Evolutionary conservation across 2,329 filamentous ascomycete genomes (phyloP), one percentile per base, ranked within the genome.

Genomic region (Clonostachys byssicola): DNA sequence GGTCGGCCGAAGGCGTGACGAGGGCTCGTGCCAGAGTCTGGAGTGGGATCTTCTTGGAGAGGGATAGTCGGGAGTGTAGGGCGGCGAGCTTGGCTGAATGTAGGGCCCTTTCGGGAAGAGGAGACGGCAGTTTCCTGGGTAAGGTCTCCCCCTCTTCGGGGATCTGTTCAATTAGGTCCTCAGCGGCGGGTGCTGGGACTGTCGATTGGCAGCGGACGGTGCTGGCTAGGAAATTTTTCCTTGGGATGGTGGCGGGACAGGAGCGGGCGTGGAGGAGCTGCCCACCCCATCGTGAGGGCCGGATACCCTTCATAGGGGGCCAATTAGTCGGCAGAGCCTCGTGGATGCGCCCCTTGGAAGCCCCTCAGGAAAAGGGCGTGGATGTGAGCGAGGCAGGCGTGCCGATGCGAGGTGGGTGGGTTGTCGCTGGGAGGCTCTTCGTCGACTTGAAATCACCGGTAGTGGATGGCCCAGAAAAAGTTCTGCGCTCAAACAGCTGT

Each of bases 51-150:
- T 87, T 88, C 52, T 81, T 78, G 20, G 92, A 86, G 48, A 99
- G 83, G 39, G 83, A 83, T 51, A 99, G 81, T 66, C 94, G 88
- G 58, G 92, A 89, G 67, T 96, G 92, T 42, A 99, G 82, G 54
- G 94, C 92, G 53, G 91, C 85, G 57, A 99, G 86, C 74, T 96
- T 97, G 52, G 91, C 85, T 42, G 92, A 97, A 54, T 75, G 67
- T 50, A 76, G 70, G 40, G 90, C 87, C 54, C 77, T 77, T 58
- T 79, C 72, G 54, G 84, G 82, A 47, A 80, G 80, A 55, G 90
- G 89, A 59, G 89, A 92, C 46, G 89, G 87, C 53, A 86, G 74
- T 52, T 64, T 61, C 51, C 57, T 30, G 16, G 46, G 20, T 18
- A 55, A 30, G 55, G 54, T 30, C 51, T 56, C 49, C 49, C 49